phyloP scores from a whole-genome alignment of 2,329 filamentous ascomycete species.

The Colletotrichum plurivorum region DNA sequence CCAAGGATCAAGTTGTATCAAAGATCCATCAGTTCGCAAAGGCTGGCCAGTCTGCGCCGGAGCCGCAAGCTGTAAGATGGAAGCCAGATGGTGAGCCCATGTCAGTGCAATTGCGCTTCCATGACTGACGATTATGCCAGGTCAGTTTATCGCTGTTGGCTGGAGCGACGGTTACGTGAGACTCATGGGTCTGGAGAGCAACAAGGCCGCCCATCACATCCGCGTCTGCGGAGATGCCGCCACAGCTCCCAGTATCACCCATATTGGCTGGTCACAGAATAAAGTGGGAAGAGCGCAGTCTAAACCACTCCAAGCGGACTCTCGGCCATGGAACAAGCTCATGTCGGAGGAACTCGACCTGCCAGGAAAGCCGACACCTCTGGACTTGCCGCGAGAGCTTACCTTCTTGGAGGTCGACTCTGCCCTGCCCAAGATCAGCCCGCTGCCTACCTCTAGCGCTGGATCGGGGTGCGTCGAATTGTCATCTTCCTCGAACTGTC shows the following conservation, averaged over 20 bases:
- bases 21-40: constrained; percentile 63
- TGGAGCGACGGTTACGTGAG: constrained; percentile 87
- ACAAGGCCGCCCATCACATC: constrained; percentile 84
- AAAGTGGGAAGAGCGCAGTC: constrained; percentile 45
- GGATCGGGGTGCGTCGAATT: constrained; percentile 69
- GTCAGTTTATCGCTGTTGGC: constrained; percentile 83
- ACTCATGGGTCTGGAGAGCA: constrained; percentile 83
- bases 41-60: constrained; percentile 56
- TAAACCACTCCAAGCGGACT: constrained; percentile 34
- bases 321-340: constrained; percentile 49
- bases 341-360: constrained; percentile 46
- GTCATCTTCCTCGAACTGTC: not conserved
- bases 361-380: constrained; percentile 43
- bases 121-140: constrained; percentile 53
- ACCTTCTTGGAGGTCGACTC: constrained; percentile 82
- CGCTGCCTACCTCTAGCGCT: constrained; percentile 73
- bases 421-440: constrained; percentile 82
- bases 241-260: constrained; percentile 59
- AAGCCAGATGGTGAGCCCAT: constrained; percentile 74
- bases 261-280: constrained; percentile 68
- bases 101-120: not conserved
- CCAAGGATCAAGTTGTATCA: constrained; percentile 78
- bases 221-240: constrained; percentile 60
- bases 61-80: constrained; percentile 70
- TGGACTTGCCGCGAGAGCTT: constrained; percentile 79